These are phyloP conservation scores for Vicia faba DNA, from an alignment of 306 rosid species.

Conservation along the genomic window DNA sequence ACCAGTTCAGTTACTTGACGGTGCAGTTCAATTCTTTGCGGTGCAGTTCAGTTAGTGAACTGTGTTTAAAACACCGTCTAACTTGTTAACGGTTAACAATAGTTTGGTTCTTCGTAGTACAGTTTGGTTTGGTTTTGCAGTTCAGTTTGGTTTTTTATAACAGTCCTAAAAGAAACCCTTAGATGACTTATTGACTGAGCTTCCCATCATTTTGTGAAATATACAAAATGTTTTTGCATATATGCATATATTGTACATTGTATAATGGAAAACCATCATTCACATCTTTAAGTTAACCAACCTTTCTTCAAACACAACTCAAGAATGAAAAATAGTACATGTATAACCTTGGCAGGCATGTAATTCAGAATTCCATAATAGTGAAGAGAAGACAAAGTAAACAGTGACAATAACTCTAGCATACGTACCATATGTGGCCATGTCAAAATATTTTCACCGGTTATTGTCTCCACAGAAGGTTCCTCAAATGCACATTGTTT, in stretches of 20 bases:
- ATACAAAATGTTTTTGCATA: not conserved
- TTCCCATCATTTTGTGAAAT: not conserved
- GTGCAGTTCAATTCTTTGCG: not conserved
- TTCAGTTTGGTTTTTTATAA: not conserved
- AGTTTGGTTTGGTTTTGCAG: not conserved
- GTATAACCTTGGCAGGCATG: slow-evolving; percentile 12
- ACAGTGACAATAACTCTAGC: slow-evolving; percentile 9
- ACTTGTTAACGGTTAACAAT: not conserved
- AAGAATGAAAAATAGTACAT: slow-evolving; percentile 14
- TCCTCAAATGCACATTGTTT: slow-evolving; percentile 99
- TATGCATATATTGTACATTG: not conserved
- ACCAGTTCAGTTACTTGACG: not conserved
- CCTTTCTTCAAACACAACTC: slow-evolving; percentile 29
- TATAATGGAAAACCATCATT: slow-evolving; percentile 25
- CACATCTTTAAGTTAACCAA: slow-evolving; percentile 5
- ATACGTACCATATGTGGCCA: slow-evolving; percentile 94
- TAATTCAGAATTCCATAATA: slow-evolving; percentile 17
- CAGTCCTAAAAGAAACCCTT: not conserved
- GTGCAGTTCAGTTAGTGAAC: not conserved
- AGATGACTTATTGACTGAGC: slow-evolving; percentile 3
- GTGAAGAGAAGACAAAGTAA: slow-evolving; percentile 23
- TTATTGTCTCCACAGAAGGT: slow-evolving; percentile 90
- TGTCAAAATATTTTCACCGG: slow-evolving; percentile 92
- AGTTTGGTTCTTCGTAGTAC: not conserved
- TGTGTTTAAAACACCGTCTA: not conserved